Percentiles rank a stretch among this genome's conserved stretches.
Evolutionary conservation across 2,329 filamentous ascomycete species (phyloP).

Genomic region (Thielaviopsis musarum): DNA sequence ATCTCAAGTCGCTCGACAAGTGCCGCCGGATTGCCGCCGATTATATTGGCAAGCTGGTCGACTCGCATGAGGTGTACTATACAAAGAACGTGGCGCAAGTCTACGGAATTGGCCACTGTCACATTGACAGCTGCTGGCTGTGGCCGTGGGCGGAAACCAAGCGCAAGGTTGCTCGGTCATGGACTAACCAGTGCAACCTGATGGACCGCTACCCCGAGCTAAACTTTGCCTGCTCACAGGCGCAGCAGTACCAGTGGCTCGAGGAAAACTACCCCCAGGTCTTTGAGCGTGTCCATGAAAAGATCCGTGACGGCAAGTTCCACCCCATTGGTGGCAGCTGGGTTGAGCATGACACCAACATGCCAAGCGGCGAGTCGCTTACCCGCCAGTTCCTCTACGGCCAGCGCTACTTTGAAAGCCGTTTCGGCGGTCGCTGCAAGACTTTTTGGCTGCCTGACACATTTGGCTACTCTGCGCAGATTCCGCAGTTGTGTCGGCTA

Average conservation of each 20-base stretch:
- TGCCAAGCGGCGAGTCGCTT: conserved; percentile 88
- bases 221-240: conserved; percentile 81
- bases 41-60: conserved; percentile 66
- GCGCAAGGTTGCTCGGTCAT: conserved; percentile 86
- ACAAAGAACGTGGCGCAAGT: conserved; percentile 59
- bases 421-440: conserved; percentile 72
- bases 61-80: conserved; percentile 72
- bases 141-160: conserved; percentile 98
- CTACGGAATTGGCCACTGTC: conserved; percentile 84
- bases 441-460: conserved; percentile 98
- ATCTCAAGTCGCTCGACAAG: conserved; percentile 60
- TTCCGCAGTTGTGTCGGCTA: conserved; percentile 82
- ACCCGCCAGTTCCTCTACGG: conserved; percentile 91
- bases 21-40: conserved; percentile 68
- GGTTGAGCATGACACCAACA: conserved; percentile 97
- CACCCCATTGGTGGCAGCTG: conserved; percentile 94
- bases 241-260: conserved; percentile 96
- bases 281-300: conserved; percentile 78
- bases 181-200: conserved; percentile 90
- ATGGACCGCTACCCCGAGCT: conserved; percentile 93
- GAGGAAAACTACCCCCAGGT: conserved; percentile 76
- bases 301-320: conserved; percentile 80
- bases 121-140: conserved; percentile 96
- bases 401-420: conserved; percentile 83
- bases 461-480: conserved; percentile 89